Evolutionary conservation across 2,329 filamentous ascomycete species (phyloP), one percentile per base, ranked within the genome.

Genomic region (Pseudogymnoascus sp.): DNA sequence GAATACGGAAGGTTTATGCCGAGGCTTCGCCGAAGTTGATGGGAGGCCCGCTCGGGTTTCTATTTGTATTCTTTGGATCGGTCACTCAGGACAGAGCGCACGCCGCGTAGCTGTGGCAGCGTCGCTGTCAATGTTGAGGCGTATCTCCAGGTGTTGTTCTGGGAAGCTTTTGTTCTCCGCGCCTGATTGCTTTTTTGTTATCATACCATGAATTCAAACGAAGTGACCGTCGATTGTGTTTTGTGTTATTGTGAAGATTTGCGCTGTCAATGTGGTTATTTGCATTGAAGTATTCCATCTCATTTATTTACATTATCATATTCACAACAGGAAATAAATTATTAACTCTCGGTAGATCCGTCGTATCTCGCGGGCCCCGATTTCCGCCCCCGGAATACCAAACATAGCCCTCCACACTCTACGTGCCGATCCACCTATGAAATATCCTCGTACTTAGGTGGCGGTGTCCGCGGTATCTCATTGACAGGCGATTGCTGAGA

Each of bases 201-300:
- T 53, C 47, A 53, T 53, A 53, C 47, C 47, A 53, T 53, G 28
- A 53, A 53, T 53, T 53, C 47, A 53, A 53, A 53, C 47, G 47
- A 53, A 53, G 47, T 53, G 47, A 53, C 47, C 28, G 47, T 53
- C 28, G 25, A 53, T 53, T 53, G 5, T 53, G n/a, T 9, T 15
- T 53, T 53, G n/a, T 53, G 30, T 53, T 7, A 18, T 53, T 20
- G 47, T 30, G 18, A 12, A 12, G 11, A 20, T 6, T 25, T 2
- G 20, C 12, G 37, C 4, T 43, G 39, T 1, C 33, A 12, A 28
- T 2, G 8, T 33, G n/a, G n/a, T 7, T 33, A 28, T 33, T 33
- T 33, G 15, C n/a, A 18, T 14, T 33, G 9, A 11, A 2, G 30
- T 6, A 33, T 7, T 33, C 6, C 9, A 33, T 33, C 30, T 33